phyloP scores from a whole-genome alignment of 2,329 filamentous ascomycete genomes.

The Cadophora gregata region DNA sequence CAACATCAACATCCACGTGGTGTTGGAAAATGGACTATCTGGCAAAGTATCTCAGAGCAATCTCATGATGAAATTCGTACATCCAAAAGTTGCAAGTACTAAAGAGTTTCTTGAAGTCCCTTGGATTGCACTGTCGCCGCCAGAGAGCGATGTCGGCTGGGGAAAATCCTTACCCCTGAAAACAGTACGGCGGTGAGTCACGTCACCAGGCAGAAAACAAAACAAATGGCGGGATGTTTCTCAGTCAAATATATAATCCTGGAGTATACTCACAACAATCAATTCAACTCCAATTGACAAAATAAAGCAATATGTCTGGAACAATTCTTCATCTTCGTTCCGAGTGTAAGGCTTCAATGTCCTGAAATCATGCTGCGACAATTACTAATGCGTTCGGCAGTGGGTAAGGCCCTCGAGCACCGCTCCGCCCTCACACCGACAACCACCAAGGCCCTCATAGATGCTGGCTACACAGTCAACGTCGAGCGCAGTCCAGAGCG shows the following conservation, averaged over 20 bases:
- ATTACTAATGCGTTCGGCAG: slow-evolving; percentile 40
- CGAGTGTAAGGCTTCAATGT: slow-evolving; percentile 45
- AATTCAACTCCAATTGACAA: slow-evolving; percentile 25
- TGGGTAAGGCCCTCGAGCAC: slow-evolving; percentile 50
- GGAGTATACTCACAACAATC: slow-evolving; percentile 16
- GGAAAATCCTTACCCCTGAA: slow-evolving; percentile 4
- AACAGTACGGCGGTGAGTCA: slow-evolving; percentile 23
- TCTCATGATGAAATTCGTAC: not conserved
- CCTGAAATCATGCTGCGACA: slow-evolving; percentile 31
- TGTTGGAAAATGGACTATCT: not conserved
- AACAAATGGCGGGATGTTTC: slow-evolving; percentile 22
- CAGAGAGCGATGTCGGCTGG: slow-evolving; percentile 4
- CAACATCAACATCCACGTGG: not conserved
- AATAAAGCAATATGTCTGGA: slow-evolving; percentile 42
- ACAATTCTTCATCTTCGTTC: slow-evolving; percentile 48
- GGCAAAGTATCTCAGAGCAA: not conserved
- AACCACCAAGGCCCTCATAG: slow-evolving; percentile 65
- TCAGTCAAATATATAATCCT: slow-evolving; percentile 9
- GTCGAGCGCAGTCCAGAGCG: slow-evolving; percentile 72
- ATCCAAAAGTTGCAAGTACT: not conserved
- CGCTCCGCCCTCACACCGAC: slow-evolving; percentile 47
- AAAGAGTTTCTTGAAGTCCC: not conserved
- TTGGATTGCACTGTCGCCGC: not conserved
- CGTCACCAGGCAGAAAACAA: slow-evolving; percentile 28
- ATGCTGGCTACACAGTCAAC: slow-evolving; percentile 71